Base-by-base conservation (phyloP, 225 moss, liverwort and hornwort species). In the Takakia lepidozioides region DNA sequence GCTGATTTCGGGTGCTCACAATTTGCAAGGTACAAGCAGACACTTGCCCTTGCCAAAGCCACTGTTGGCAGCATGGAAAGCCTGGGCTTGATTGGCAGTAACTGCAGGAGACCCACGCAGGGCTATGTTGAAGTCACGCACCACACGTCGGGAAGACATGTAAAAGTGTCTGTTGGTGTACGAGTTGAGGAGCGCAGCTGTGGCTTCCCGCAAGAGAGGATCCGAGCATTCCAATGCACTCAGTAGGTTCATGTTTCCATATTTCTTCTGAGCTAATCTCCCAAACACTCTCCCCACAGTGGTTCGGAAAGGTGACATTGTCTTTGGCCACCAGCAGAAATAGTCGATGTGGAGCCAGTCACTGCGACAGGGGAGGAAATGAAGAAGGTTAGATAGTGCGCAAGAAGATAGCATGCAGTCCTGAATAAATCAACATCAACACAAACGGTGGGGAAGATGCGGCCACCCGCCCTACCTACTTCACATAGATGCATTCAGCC, bases 41-140 rank as follows among this genome's bases (percentile, higher is more conserved):
- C 89, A 90, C 34, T 65, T 86, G 32, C 89, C 86, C 45, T 57
- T 80, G 46, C 86, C 82, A 18, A 73, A 85, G 13, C 82, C 85
- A 11, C 40, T 29, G 67, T 90, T 86, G 21, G 68, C 67, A 51
- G 65, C 65, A 62, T 64, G 25, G 41, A 90, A 78, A 2, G 66
- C 70, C 29, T 70, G 71, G 1, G 75, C 64, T 34, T 72, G 77
- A 14, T 70, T 60, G 25, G 69, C 60, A 25, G 80, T 58, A 2
- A 57, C 56, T 19, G 46, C 56, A 46, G 71, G 63, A 8, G 77
- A 48, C 5, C 49, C 75, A 13, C 14, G 61, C 22, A 90, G 19
- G 3, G 70, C 86, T 2, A 49, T 55, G 48, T 65, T 59, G 27
- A 86, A 81, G 16, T 68, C 69, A 43, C 54, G 60, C 41, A 65